Percentiles rank a stretch among this genome's conserved stretches.
Evolutionary conservation across 75 land plant species (phyloP).

Genomic region (Picea sitchensis): DNA sequence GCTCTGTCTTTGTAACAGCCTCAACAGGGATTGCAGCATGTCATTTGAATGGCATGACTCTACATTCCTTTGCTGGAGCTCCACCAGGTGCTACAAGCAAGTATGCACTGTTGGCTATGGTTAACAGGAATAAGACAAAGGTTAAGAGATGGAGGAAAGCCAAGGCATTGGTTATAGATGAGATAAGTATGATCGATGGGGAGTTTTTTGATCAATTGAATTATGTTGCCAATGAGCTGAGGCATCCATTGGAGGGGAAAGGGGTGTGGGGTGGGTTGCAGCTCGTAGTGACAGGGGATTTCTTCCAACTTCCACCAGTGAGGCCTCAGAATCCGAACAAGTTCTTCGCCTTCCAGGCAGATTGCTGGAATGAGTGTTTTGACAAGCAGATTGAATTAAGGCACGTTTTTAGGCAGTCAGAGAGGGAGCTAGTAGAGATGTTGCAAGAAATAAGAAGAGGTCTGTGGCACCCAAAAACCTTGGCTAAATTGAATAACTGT

Average conservation of each 20-base stretch:
- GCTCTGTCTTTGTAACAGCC: conserved; percentile 64
- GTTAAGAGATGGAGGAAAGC: conserved; percentile 49
- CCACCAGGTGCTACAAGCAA: conserved; percentile 23
- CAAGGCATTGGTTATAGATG: conserved; percentile 68
- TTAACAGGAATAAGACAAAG: conserved; percentile 12
- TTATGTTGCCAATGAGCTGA: conserved; percentile 41
- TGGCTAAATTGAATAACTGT: conserved; percentile 26
- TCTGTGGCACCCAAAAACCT: conserved; percentile 18
- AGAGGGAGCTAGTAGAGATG: conserved; percentile 39
- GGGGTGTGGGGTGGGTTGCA: conserved; percentile 67
- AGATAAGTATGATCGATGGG: conserved; percentile 77
- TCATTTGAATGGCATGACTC: conserved; percentile 60
- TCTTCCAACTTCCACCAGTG: conserved; percentile 78
- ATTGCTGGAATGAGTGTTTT: conserved; percentile 73
- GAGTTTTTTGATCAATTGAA: conserved; percentile 68
- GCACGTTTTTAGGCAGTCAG: conserved; percentile 61
- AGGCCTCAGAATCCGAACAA: conserved; percentile 21
- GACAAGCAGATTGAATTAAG: conserved; percentile 63
- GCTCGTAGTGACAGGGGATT: conserved; percentile 72
- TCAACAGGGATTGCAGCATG: conserved; percentile 79
- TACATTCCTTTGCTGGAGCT: conserved; percentile 75
- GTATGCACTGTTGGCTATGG: conserved; percentile 20
- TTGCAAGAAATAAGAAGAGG: conserved; percentile 67
- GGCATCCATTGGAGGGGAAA: conserved; percentile 4
- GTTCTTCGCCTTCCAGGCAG: conserved; percentile 69